These are phyloP conservation scores for Brassica rapa DNA, from an alignment of 345 rosid species.

Conservation along the genomic window DNA sequence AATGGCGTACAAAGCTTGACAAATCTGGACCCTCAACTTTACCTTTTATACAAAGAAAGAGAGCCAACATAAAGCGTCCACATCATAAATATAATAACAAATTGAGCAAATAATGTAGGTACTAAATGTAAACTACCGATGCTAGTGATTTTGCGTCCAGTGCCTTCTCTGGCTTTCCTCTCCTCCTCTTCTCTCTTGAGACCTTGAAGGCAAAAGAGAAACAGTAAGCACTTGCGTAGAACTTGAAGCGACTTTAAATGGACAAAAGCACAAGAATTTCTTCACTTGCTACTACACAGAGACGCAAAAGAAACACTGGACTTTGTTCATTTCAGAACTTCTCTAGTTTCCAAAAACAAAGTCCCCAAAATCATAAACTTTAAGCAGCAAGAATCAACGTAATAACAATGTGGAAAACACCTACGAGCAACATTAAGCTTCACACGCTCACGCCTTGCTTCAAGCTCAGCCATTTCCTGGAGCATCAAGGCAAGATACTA, in stretches of 20 bases:
- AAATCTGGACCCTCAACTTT: slow-evolving; percentile 80
- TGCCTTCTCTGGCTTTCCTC: slow-evolving; percentile 70
- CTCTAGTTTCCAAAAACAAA: background rate
- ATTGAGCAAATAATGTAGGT: background rate
- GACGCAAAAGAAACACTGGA: background rate
- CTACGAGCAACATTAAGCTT: slow-evolving; percentile 83
- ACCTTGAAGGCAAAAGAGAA: slow-evolving; percentile 43
- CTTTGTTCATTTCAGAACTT: slow-evolving; percentile 13
- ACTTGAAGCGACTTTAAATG: background rate
- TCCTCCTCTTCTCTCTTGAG: slow-evolving; percentile 86
- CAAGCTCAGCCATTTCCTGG: slow-evolving; percentile 45
- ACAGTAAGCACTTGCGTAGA: slow-evolving; percentile 1
- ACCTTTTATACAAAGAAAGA: slow-evolving; percentile 49
- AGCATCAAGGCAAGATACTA: background rate
- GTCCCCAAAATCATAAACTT: slow-evolving; percentile 7
- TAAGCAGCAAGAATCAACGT: slow-evolving; percentile 13
- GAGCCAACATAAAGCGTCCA: slow-evolving; percentile 1
- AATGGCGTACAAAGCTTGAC: slow-evolving; percentile 79
- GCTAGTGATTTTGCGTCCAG: slow-evolving; percentile 44
- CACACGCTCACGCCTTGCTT: slow-evolving; percentile 81
- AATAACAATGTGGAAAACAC: slow-evolving; percentile 37
- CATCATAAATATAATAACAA: slow-evolving; percentile 13
- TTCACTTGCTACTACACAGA: slow-evolving; percentile 8
- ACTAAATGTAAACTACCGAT: slow-evolving; percentile 44
- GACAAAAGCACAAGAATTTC: background rate